phyloP scores from a whole-genome alignment of 345 rosid genomes.

The Gossypioides kirkii region DNA sequence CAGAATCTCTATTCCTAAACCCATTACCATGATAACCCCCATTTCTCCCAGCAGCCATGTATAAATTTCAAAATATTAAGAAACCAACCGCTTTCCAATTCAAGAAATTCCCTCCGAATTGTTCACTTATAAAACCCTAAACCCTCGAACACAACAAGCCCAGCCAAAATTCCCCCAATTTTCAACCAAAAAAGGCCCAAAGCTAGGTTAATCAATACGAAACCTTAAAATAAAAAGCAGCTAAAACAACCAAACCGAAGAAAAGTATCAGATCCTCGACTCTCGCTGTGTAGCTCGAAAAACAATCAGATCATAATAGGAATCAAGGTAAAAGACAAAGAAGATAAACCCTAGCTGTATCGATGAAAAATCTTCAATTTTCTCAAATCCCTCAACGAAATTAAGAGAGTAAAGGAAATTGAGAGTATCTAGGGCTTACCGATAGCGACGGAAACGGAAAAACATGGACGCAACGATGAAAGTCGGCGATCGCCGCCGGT shows the following conservation, averaged over 20 bases:
- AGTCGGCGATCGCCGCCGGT: constrained; percentile 23
- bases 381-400: not conserved
- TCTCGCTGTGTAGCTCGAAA: not conserved
- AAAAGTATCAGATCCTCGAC: not conserved
- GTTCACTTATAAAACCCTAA: constrained; percentile 19
- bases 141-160: constrained; percentile 10
- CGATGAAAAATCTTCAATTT: not conserved
- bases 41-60: constrained; percentile 86
- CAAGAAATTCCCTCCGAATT: constrained; percentile 19
- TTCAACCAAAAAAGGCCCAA: constrained; percentile 9
- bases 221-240: constrained; percentile 2
- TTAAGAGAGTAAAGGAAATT: not conserved
- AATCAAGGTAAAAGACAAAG: not conserved
- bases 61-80: constrained; percentile 12
- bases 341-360: constrained; percentile 5
- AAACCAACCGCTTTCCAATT: constrained; percentile 1
- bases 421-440: constrained; percentile 28
- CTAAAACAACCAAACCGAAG: not conserved
- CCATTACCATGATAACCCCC: constrained; percentile 65
- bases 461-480: not conserved
- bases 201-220: constrained; percentile 16
- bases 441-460: not conserved
- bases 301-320: not conserved
- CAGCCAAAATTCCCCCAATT: constrained; percentile 11
- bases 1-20: constrained; percentile 54